A percentile compares a stretch with the other conserved stretches of the same genome.
Evolutionary conservation across 2,329 filamentous ascomycete genomes (phyloP).

Genomic region (Alternaria postmessia): DNA sequence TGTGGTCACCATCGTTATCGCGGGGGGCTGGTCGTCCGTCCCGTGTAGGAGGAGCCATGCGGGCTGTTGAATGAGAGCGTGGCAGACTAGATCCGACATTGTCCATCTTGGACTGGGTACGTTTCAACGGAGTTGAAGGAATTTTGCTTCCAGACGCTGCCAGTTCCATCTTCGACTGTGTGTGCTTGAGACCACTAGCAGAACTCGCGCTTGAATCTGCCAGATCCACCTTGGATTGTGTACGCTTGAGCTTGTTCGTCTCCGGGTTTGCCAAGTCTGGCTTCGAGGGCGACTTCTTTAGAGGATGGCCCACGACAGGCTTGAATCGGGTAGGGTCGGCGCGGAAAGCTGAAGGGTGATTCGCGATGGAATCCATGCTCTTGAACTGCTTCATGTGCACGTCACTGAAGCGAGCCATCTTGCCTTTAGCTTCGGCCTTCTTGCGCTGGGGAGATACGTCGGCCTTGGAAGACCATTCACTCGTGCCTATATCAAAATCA

Average conservation of each 20-base stretch:
- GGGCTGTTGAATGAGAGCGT: constrained; percentile 47
- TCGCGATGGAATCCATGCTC: constrained; percentile 96
- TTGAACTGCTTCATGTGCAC: constrained; percentile 88
- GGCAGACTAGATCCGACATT: constrained; percentile 59
- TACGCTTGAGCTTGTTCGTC: constrained; percentile 59
- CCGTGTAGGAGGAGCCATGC: constrained; percentile 35
- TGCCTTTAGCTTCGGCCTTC: constrained; percentile 82
- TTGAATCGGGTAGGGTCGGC: constrained; percentile 63
- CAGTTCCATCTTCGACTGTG: constrained; percentile 67
- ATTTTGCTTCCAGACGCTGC: constrained; percentile 63
- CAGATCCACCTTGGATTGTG: constrained; percentile 68
- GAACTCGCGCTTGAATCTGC: constrained; percentile 64
- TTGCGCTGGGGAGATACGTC: constrained; percentile 65
- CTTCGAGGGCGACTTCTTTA: constrained; percentile 50
- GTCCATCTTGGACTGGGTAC: constrained; percentile 65
- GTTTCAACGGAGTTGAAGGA: constrained; percentile 59
- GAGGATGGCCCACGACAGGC: constrained; percentile 48
- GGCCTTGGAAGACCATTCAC: constrained; percentile 46
- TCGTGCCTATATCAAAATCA: constrained; percentile 22
- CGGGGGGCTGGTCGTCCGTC: constrained; percentile 36
- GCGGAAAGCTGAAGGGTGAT: constrained; percentile 81
- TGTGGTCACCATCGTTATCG: constrained; percentile 45
- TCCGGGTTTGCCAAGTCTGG: constrained; percentile 58
- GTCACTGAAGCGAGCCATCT: constrained; percentile 80
- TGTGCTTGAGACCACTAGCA: constrained; percentile 58